A percentile compares a stretch with the other conserved stretches of the same genome.
Conservation (phyloP, 805 yeast genomes). For the Ogataea degrootiae region DNA sequence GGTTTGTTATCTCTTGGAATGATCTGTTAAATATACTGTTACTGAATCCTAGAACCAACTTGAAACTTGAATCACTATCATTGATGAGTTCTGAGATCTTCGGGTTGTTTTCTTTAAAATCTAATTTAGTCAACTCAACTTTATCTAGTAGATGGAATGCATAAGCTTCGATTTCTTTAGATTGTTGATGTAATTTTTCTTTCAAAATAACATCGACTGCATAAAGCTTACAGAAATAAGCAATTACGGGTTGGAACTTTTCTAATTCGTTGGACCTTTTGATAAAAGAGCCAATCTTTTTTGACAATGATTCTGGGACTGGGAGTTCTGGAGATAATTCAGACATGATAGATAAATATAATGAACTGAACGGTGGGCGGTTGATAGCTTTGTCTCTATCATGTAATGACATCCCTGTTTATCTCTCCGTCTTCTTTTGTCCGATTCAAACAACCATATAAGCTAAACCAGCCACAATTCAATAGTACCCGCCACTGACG, state of each 20-base stretch:
- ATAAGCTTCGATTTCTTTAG: constrained; percentile 50
- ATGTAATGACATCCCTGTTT: too few species aligned
- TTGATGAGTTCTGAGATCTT: constrained; percentile 44
- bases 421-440: too few species aligned
- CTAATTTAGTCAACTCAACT: constrained; percentile 54
- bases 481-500: background rate
- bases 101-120: constrained; percentile 34
- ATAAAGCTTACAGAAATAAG: constrained; percentile 69
- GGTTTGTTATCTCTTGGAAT: constrained; percentile 41
- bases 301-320: constrained; percentile 29
- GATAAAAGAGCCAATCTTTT: constrained; percentile 42
- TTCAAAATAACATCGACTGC: constrained; percentile 70
- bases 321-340: constrained; percentile 1
- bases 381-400: background rate
- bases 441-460: too few species aligned
- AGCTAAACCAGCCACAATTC: background rate
- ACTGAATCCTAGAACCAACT: constrained; percentile 54
- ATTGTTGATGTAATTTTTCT: constrained; percentile 51
- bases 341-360: constrained; percentile 1
- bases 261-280: constrained; percentile 55
- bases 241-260: constrained; percentile 55
- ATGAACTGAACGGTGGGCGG: background rate
- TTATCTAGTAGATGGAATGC: constrained; percentile 63
- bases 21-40: constrained; percentile 52
- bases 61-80: constrained; percentile 55